Conservation (phyloP, 768 basidiomycete species). For the Termitomyces sp. region DNA sequence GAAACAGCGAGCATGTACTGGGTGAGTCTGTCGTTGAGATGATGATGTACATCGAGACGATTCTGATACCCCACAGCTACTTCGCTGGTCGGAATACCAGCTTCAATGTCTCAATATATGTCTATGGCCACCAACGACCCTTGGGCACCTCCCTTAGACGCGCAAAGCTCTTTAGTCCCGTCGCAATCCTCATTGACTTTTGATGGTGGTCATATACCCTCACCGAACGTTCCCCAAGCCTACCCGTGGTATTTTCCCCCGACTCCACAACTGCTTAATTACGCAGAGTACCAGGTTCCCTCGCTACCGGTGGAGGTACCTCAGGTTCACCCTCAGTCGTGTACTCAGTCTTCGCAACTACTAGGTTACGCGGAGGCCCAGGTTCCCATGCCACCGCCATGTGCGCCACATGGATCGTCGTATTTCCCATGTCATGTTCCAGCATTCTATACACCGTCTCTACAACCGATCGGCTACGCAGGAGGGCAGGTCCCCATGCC, state of each 20-base stretch:
- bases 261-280: too few relatives aligned
- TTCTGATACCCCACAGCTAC: not conserved
- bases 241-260: not conserved
- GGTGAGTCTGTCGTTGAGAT: not conserved
- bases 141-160: not conserved
- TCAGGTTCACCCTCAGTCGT: not conserved
- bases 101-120: not conserved
- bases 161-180: not conserved
- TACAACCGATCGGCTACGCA: not conserved
- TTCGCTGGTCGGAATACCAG: not conserved
- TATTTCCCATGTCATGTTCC: not conserved
- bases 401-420: not conserved
- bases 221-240: not conserved
- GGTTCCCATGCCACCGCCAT: not conserved
- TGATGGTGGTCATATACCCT: not conserved
- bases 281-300: not conserved
- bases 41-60: not conserved
- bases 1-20: not conserved
- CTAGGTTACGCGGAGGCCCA: not conserved
- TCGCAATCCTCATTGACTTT: not conserved
- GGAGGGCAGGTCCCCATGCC: not conserved
- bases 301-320: not conserved
- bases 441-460: too few relatives aligned
- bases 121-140: not conserved
- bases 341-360: not conserved